These are phyloP conservation scores for Solanum arcanum DNA, from an alignment of 257 asterid genomes.

Conservation along the genomic window DNA sequence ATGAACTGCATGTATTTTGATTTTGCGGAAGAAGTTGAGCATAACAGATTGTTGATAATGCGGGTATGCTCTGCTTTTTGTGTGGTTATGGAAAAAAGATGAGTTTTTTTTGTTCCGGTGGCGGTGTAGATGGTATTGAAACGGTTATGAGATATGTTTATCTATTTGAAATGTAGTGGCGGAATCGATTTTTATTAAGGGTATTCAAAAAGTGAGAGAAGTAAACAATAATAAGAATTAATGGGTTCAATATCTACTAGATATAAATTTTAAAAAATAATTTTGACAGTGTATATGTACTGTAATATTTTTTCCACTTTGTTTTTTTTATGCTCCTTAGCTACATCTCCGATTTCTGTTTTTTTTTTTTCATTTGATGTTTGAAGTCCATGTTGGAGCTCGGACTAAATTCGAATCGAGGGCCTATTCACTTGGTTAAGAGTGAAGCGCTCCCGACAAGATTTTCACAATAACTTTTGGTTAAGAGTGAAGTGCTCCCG, in stretches of 20 bases:
- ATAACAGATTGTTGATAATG: background rate
- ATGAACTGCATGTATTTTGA: background rate
- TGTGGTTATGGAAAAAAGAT: background rate
- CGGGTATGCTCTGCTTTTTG: background rate
- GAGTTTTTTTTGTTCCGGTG: background rate
- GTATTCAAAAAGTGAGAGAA: background rate
- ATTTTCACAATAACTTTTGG: too few species aligned
- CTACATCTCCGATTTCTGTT: background rate
- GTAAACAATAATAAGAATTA: background rate
- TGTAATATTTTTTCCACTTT: background rate
- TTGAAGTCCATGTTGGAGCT: accelerated
- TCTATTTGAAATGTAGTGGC: background rate
- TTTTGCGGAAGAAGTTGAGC: background rate
- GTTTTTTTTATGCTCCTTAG: background rate
- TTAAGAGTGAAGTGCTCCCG: too few species aligned
- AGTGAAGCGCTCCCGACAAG: too few species aligned
- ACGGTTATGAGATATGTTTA: background rate
- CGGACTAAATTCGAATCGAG: too few species aligned
- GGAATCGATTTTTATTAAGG: background rate
- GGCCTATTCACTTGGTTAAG: too few species aligned
- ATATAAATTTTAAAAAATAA: background rate
- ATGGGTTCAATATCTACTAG: background rate
- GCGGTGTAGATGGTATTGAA: background rate
- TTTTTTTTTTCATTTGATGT: too few species aligned
- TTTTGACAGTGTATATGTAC: background rate